These are phyloP conservation scores for Codiaeum variegatum DNA, from an alignment of 441 rosid species.

Conservation along the genomic window DNA sequence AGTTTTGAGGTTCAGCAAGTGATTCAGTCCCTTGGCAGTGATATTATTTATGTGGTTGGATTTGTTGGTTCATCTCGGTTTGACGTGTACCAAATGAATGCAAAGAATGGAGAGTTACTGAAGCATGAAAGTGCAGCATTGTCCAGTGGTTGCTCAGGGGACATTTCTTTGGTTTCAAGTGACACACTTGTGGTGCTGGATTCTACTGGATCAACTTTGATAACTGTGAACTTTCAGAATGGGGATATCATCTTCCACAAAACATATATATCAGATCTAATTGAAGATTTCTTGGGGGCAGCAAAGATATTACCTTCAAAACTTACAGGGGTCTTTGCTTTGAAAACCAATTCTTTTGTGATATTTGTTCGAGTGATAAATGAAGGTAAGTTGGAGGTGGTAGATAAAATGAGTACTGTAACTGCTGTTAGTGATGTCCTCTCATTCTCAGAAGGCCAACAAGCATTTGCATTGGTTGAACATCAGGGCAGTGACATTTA, in stretches of 20 bases:
- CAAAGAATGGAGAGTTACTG: conserved; percentile 66
- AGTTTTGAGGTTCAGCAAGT: conserved; percentile 80
- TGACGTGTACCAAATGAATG: conserved; percentile 60
- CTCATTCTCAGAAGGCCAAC: conserved; percentile 55
- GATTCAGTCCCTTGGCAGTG: conserved; percentile 56
- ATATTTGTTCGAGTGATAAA: conserved; percentile 48
- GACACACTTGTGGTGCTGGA: conserved; percentile 69
- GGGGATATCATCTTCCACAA: conserved; percentile 55
- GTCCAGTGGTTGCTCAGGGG: conserved; percentile 73
- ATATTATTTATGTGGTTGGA: conserved; percentile 58
- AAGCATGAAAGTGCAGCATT: conserved; percentile 53
- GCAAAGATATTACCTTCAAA: conserved; percentile 56
- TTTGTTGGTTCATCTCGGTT: conserved; percentile 60
- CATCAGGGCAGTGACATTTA: conserved; percentile 60
- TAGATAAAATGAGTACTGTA: conserved; percentile 51
- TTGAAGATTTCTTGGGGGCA: conserved; percentile 43
- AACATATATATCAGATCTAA: conserved; percentile 56
- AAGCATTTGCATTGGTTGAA: conserved; percentile 72
- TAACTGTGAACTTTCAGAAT: conserved; percentile 49
- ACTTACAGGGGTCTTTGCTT: conserved; percentile 54
- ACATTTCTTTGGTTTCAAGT: conserved; percentile 55
- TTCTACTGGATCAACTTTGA: conserved; percentile 54
- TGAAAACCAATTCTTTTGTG: conserved; percentile 38
- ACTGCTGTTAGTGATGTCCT: conserved; percentile 78
- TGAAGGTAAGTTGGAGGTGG: conserved; percentile 67